phyloP scores from a whole-genome alignment of 495 filamentous ascomycete genomes.

The Neurospora sublineolata region DNA sequence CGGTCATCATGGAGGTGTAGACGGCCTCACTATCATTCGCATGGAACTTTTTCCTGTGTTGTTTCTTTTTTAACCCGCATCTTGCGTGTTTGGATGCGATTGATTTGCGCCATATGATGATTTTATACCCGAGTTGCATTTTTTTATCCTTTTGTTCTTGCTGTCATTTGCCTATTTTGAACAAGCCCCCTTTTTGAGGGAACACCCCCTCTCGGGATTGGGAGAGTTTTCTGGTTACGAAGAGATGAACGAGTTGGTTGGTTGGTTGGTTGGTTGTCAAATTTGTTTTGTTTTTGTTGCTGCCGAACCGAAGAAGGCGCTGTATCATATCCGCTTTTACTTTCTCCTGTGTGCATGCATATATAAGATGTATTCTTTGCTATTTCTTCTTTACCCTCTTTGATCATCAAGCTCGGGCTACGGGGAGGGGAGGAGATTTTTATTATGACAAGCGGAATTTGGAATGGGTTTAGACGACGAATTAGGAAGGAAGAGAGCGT shows the following conservation, averaged over 20 bases:
- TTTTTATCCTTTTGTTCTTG: constrained; percentile 7
- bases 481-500: neutral
- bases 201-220: neutral
- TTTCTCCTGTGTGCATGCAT: neutral
- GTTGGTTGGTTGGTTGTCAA: neutral
- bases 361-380: neutral
- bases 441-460: neutral
- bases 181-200: neutral
- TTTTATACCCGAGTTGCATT: neutral
- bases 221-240: neutral
- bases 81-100: constrained; percentile 3
- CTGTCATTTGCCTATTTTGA: constrained; percentile 1
- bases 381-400: neutral
- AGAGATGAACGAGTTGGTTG: neutral
- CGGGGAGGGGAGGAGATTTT: neutral
- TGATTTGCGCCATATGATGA: neutral
- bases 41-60: neutral
- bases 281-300: neutral
- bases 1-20: neutral
- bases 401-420: neutral
- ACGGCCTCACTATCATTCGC: neutral
- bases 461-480: neutral
- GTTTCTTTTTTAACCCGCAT: neutral
- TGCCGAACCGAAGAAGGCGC: neutral
- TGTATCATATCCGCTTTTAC: neutral